phyloP scores from a whole-genome alignment of 306 rosid genomes.

The Castanopsis chinensis region DNA sequence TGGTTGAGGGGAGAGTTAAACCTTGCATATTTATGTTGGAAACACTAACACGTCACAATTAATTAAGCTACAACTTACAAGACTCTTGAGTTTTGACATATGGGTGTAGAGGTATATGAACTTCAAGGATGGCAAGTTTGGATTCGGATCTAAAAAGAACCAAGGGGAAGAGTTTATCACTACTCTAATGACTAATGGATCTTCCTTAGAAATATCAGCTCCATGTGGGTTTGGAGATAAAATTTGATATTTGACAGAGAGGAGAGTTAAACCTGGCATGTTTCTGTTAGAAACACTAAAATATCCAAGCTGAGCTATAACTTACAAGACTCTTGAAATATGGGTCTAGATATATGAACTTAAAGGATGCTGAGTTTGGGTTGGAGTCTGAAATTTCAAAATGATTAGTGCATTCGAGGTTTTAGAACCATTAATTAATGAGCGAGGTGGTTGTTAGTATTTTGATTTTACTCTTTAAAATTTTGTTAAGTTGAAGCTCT shows the following conservation, averaged over 20 bases:
- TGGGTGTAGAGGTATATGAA: not conserved
- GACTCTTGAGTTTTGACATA: too few species aligned
- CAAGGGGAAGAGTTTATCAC: not conserved
- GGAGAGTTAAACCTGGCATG: too few species aligned
- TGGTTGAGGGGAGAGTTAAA: too few species aligned
- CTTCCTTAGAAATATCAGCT: conserved; percentile 25
- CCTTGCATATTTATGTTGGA: too few species aligned
- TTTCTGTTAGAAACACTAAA: too few species aligned
- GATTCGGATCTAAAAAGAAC: not conserved
- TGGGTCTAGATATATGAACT: not conserved
- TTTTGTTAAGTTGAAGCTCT: too few species aligned
- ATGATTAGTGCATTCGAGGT: not conserved
- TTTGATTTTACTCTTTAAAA: too few species aligned
- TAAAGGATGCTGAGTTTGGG: not conserved
- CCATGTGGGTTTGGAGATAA: not conserved
- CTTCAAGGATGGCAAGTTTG: not conserved
- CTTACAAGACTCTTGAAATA: too few species aligned
- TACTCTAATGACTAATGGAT: not conserved
- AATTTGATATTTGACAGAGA: too few species aligned
- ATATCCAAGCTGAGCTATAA: too few species aligned
- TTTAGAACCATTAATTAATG: not conserved
- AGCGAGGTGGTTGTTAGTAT: not conserved
- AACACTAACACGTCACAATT: too few species aligned
- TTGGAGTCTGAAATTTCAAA: not conserved
- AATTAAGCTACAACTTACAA: too few species aligned